Evolutionary conservation across 768 basidiomycete genomes (phyloP), one percentile per base, ranked within the genome.

Genomic region (Suillus cothurnatus): DNA sequence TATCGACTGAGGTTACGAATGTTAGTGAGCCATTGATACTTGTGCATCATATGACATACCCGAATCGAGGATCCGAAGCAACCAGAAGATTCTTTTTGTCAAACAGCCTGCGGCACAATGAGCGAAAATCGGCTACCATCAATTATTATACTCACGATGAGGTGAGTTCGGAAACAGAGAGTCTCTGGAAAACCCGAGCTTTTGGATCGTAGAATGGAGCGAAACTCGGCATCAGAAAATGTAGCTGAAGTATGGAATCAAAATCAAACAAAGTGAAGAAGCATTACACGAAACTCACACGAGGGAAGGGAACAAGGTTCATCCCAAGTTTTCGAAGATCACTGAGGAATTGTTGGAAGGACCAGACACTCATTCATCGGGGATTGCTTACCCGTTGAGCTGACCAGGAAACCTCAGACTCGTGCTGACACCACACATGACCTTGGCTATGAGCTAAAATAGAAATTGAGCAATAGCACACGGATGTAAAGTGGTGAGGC

Each of bases 241-340:
- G 97, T 61, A 99, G 85, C 90, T 97, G 76, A 72, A 72, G 59
- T 32, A 43, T 14, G 56, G 19, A 32, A 63, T 49, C 65, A 50
- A 43, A 32, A 63, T 49, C 65, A 50, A 43, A 68, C 38, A 21
- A 9, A 12, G 36, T 50, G 38, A 9, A 31, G 7, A 6, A 21
- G 23, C 14, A 21, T 61, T 32, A 19, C 28, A 14, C 15, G 19
- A 7, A 23, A 78, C 86, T 61, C 76, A 92, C 91, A 66, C 95
- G 94, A 69, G 97, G 97, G 85, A 99, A 99, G 0, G 97, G 97
- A 67, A 99, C 84, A 61, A 98, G 85, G 78, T 99, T 99, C 86
- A 97, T 90, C 57, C 87, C 93, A 53, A 99, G 85, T 76, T 96
- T 96, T 63, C 94, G 87, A 41, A 96, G 81, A 72, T 96, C 94